Conservation (phyloP, 192 early-diverging fungal species). For the Lobulomyces angularis region DNA sequence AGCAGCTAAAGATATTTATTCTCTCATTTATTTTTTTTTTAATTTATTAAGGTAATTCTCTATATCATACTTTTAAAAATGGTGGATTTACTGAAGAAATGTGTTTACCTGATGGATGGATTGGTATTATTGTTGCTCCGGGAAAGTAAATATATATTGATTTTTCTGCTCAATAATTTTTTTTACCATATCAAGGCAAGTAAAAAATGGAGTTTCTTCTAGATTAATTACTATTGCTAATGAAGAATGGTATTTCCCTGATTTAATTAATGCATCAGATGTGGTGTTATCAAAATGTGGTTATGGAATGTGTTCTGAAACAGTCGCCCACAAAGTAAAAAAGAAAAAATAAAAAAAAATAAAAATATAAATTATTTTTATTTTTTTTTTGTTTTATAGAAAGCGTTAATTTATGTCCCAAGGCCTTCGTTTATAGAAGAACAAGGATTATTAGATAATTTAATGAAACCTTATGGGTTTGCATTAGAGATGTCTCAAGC, state of each 20-base stretch:
- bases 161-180: slow-evolving; percentile 2
- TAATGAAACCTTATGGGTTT: slow-evolving; percentile 27
- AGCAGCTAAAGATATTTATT: too few species aligned
- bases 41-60: too few species aligned
- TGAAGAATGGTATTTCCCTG: slow-evolving; percentile 32
- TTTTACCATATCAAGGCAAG: slow-evolving; percentile 9
- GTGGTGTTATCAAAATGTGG: slow-evolving; percentile 39
- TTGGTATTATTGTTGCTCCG: slow-evolving; percentile 18
- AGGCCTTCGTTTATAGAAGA: slow-evolving; percentile 38
- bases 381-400: too few species aligned
- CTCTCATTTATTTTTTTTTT: too few species aligned
- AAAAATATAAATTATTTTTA: too few species aligned
- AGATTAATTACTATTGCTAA: too few species aligned
- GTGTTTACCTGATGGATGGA: slow-evolving; percentile 30
- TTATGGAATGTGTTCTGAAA: slow-evolving; percentile 41
- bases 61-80: too few species aligned
- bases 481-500: slow-evolving; percentile 26
- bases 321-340: slow-evolving; percentile 25
- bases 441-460: slow-evolving; percentile 24
- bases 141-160: neutral
- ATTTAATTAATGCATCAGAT: slow-evolving; percentile 31
- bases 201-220: too few species aligned
- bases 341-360: too few species aligned
- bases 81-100: slow-evolving; percentile 1
- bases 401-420: slow-evolving; percentile 37